Base-by-base conservation (phyloP, 306 rosid genomes). In the Vigna trinervia region DNA sequence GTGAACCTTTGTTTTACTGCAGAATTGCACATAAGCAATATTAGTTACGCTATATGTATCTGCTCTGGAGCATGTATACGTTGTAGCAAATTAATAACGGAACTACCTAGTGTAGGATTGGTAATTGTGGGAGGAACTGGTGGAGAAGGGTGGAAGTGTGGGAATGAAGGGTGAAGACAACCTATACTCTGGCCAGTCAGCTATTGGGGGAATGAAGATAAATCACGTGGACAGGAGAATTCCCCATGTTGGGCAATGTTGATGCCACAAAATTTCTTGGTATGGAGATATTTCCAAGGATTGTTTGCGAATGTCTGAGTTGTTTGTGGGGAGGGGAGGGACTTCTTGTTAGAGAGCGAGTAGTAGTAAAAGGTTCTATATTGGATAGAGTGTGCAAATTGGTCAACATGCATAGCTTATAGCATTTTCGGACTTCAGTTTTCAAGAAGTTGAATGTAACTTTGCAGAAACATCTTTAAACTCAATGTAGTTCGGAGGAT, bases 241-340 rank as follows among this genome's bases (percentile, higher is more conserved):
- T 43, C 47, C 47, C 47, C 13, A 43, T 8, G 12, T 8, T 43
- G 47, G 47, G 53, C 53, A 14, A 48, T 81, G 67, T 5, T 3
- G 84, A 66, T 59, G 77, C 60, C 68, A 39, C 3, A 60, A 81
- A 73, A 19, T 81, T 75, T 34, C 23, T 30, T 61, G 17, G 43
- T 5, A 60, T 30, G 20, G 32, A 13, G 20, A 30, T 60, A 14
- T 61, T 15, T 32, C 6, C 12, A 34, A 32, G 41, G 23, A 34
- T 15, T 34, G n/a, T 14, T 61, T 15, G 45, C 2, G 11, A 61
- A 10, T 22, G 14, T 10, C 9, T 58, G 38, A 0, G 9, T 58
- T 12, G 17, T 58, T 26, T 56, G 62, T 3, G 12, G 11, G 15
- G 62, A 22, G 62, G 3, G 62, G 34, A 22, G 34, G 34, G 15